phyloP scores from a whole-genome alignment of 2,329 filamentous ascomycete species.

The Penicillium sclerotigenum region DNA sequence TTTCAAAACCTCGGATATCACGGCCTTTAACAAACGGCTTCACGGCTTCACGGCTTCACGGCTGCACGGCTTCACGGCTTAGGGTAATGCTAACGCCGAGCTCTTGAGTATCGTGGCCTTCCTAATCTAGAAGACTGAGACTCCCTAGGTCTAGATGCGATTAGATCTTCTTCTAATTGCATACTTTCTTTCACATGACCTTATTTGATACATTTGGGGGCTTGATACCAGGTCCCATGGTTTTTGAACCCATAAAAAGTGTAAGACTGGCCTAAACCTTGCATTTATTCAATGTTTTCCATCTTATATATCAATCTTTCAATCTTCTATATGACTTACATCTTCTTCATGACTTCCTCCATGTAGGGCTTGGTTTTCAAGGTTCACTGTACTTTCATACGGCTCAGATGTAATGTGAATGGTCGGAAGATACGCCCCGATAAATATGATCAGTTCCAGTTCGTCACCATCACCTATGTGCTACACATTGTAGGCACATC shows the following conservation, averaged over 20 bases:
- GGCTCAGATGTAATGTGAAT: background rate
- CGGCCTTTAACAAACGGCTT: background rate
- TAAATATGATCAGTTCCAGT: background rate
- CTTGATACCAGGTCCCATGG: background rate
- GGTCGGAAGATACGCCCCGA: background rate
- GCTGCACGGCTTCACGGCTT: background rate
- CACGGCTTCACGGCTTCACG: background rate
- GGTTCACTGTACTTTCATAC: background rate
- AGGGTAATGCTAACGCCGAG: background rate
- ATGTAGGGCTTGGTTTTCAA: background rate
- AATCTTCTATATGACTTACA: too few species aligned
- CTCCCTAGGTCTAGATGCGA: background rate
- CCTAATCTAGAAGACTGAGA: background rate
- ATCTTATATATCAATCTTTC: background rate
- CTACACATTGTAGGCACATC: background rate
- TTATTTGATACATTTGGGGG: background rate
- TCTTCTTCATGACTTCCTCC: background rate
- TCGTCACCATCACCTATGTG: conserved; percentile 4
- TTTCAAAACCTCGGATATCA: background rate
- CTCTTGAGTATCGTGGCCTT: background rate
- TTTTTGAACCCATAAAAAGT: background rate
- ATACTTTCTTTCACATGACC: background rate
- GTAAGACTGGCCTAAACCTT: background rate
- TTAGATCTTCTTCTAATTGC: background rate
- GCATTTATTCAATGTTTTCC: background rate